Percentiles rank a stretch among this genome's conserved stretches.
phyloP scores from a whole-genome alignment of 176 grass and related monocot species.

The Bolboschoenus planiculmis region DNA sequence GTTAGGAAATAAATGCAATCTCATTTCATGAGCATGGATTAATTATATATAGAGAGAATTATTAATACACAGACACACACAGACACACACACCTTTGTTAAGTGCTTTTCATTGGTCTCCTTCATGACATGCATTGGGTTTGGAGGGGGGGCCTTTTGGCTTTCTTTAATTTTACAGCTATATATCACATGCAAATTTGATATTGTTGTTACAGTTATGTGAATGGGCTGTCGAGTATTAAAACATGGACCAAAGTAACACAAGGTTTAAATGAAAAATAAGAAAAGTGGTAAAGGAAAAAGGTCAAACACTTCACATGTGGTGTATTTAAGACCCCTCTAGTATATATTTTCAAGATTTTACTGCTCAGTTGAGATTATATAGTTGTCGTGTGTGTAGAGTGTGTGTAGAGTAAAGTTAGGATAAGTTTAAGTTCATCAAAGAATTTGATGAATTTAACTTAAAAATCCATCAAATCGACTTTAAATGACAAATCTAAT shows the following conservation, averaged over 20 bases:
- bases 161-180: constrained; percentile 20
- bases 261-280: constrained; percentile 6
- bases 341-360: background rate
- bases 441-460: no score
- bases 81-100: background rate
- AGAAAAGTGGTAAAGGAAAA: background rate
- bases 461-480: no score
- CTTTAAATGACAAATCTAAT: no score
- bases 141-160: background rate
- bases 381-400: no score
- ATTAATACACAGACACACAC: background rate
- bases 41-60: background rate
- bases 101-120: background rate
- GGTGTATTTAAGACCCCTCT: background rate
- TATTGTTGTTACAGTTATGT: constrained; percentile 1
- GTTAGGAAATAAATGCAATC: background rate
- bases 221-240: background rate
- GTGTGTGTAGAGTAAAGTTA: no score
- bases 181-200: constrained; percentile 12
- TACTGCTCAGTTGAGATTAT: background rate
- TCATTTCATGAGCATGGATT: background rate
- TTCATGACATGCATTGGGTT: background rate
- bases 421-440: no score
- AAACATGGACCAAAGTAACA: background rate
- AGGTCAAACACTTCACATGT: constrained; percentile 24